Percentiles rank a stretch among this genome's conserved stretches.
Conservation (phyloP, 208 protist genomes). For the Trypanosoma boissoni region DNA sequence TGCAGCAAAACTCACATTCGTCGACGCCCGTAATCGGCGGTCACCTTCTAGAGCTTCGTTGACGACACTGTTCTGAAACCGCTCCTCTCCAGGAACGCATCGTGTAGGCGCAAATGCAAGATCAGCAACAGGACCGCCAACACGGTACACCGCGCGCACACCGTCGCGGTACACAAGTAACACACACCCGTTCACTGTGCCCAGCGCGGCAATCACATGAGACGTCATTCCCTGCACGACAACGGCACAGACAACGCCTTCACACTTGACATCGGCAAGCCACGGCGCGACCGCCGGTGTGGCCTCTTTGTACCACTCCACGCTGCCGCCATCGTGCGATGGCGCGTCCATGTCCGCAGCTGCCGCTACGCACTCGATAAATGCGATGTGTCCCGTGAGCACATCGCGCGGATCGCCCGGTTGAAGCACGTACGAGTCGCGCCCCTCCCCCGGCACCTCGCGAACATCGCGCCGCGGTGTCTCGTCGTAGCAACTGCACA, state of each 20-base stretch:
- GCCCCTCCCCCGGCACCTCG: slow-evolving; percentile 8
- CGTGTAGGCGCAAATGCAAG: slow-evolving; percentile 49
- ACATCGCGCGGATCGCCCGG: slow-evolving; percentile 9
- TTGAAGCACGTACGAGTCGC: slow-evolving; percentile 9
- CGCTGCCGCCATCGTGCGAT: too few species aligned
- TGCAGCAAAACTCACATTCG: background rate
- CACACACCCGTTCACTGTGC: slow-evolving; percentile 60
- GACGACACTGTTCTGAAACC: slow-evolving; percentile 29
- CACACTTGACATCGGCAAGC: slow-evolving; percentile 26
- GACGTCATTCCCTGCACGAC: slow-evolving; percentile 36
- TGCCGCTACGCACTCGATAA: slow-evolving; percentile 13
- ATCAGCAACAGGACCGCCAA: slow-evolving; percentile 72
- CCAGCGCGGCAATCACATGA: slow-evolving; percentile 42
- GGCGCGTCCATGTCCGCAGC: background rate
- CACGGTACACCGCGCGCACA: slow-evolving; percentile 32
- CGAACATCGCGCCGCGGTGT: slow-evolving; percentile 4
- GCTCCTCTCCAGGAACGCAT: background rate
- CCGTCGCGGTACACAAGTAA: slow-evolving; percentile 33
- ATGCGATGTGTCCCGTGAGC: slow-evolving; percentile 19
- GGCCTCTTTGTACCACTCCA: background rate
- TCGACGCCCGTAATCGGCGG: background rate
- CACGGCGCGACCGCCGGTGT: slow-evolving; percentile 36
- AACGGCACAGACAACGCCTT: slow-evolving; percentile 51
- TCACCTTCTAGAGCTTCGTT: slow-evolving; percentile 32
- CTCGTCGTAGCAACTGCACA: slow-evolving; percentile 35